These are phyloP conservation scores for Boletales sp. DNA, from an alignment of 768 basidiomycete genomes.

Conservation along the genomic window DNA sequence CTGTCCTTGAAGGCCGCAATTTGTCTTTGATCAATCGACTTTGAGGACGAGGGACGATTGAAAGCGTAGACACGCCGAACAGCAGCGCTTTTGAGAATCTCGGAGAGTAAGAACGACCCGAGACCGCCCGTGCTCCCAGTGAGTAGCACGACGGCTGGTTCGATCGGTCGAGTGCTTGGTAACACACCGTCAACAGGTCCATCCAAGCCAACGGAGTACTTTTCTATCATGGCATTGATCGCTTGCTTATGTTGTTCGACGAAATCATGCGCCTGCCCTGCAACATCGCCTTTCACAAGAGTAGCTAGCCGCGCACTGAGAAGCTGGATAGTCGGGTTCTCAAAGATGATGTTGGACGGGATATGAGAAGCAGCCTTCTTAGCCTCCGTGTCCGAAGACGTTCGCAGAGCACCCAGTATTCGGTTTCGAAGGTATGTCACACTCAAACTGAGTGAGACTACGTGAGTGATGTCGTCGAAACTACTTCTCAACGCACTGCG, in stretches of 20 bases:
- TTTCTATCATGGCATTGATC: slow-evolving; percentile 39
- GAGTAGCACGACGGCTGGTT: slow-evolving; percentile 30
- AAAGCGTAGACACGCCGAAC: slow-evolving; percentile 32
- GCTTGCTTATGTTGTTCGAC: slow-evolving; percentile 8
- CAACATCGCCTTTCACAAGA: slow-evolving; percentile 3
- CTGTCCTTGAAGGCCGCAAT: slow-evolving; percentile 26
- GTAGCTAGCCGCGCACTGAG: slow-evolving; percentile 24
- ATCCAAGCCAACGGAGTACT: slow-evolving; percentile 30
- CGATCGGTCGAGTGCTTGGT: background rate
- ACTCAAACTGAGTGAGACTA: slow-evolving; percentile 18
- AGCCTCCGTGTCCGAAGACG: slow-evolving; percentile 26
- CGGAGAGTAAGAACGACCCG: slow-evolving; percentile 34
- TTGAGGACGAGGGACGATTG: slow-evolving; percentile 27
- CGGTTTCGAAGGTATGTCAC: slow-evolving; percentile 28
- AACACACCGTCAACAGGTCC: slow-evolving; percentile 9
- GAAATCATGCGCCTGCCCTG: background rate
- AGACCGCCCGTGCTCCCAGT: slow-evolving; percentile 42
- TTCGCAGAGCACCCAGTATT: slow-evolving; percentile 25
- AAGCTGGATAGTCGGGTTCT: slow-evolving; percentile 38
- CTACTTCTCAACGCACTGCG: background rate
- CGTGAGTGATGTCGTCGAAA: background rate
- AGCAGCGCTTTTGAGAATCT: slow-evolving; percentile 18
- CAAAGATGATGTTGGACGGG: slow-evolving; percentile 32
- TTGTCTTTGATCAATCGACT: slow-evolving; percentile 26
- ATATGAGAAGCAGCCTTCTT: slow-evolving; percentile 26